Conservation (phyloP, 1,284 basidiomycete genomes). For the Rhodotorula sp. region DNA sequence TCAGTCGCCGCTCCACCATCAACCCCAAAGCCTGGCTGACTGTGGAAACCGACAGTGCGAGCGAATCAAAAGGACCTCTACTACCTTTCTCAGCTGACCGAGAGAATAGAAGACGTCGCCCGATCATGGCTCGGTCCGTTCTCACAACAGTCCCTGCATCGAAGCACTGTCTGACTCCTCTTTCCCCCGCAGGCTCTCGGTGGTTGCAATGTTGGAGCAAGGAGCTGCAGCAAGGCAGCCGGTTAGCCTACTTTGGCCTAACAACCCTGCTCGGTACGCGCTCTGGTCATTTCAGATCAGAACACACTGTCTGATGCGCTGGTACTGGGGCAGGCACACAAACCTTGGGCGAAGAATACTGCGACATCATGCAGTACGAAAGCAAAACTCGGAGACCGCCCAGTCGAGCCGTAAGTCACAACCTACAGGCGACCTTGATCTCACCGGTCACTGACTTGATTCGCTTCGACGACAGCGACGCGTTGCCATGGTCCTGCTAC, state of each 20-base stretch:
- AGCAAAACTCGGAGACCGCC: slow-evolving; percentile 44
- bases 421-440: neutral
- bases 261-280: slow-evolving; percentile 45
- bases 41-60: slow-evolving; percentile 40
- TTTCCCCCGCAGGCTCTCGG: slow-evolving; percentile 41
- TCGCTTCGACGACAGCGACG: slow-evolving; percentile 35
- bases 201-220: slow-evolving; percentile 46
- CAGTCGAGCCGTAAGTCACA: slow-evolving; percentile 35
- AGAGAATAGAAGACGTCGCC: slow-evolving; percentile 47
- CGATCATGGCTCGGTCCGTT: slow-evolving; percentile 45
- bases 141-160: neutral
- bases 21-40: too few species aligned
- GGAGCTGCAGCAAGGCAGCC: slow-evolving; percentile 46
- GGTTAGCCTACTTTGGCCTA: slow-evolving; percentile 48
- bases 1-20: slow-evolving; percentile 3
- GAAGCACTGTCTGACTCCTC: neutral
- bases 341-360: slow-evolving; percentile 52
- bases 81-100: slow-evolving; percentile 48
- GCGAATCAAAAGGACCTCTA: slow-evolving; percentile 50
- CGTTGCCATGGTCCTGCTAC: slow-evolving; percentile 44
- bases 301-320: neutral
- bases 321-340: slow-evolving; percentile 45
- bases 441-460: neutral
- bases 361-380: slow-evolving; percentile 48
- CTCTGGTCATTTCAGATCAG: accelerated